These are phyloP conservation scores for Lecanicillium sp. DNA, from an alignment of 2,329 filamentous ascomycete genomes.

Conservation along the genomic window DNA sequence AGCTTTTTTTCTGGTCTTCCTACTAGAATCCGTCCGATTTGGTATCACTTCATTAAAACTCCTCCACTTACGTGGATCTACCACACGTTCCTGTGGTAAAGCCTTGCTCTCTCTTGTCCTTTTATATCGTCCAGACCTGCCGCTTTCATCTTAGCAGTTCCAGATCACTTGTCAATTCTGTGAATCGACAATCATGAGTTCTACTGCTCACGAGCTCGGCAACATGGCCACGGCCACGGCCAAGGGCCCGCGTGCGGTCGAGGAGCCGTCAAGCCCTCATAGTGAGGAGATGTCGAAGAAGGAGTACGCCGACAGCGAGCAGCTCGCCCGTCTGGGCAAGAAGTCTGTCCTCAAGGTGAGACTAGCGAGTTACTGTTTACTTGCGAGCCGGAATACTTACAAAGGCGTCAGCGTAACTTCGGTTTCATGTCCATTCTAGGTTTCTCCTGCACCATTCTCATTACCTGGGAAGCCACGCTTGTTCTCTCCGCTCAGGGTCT, in stretches of 20 bases:
- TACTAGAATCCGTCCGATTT: background rate
- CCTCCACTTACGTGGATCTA: background rate
- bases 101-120: too few relatives aligned
- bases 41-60: background rate
- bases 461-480: slow-evolving; percentile 40
- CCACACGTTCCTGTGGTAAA: background rate
- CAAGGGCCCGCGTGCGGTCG: background rate
- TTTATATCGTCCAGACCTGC: background rate
- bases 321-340: slow-evolving; percentile 13
- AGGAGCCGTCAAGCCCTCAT: background rate
- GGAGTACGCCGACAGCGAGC: slow-evolving; percentile 4
- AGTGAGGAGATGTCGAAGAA: background rate
- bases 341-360: slow-evolving; percentile 14
- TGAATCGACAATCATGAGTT: background rate
- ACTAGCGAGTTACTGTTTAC: background rate
- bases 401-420: slow-evolving; percentile 36
- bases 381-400: background rate
- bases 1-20: too few relatives aligned
- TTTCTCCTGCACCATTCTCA: slow-evolving; percentile 40
- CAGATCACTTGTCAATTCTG: background rate
- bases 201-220: slow-evolving; percentile 6
- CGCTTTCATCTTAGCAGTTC: background rate
- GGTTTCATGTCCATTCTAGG: slow-evolving; percentile 39
- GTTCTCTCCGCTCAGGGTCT: slow-evolving; percentile 23
- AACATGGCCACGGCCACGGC: slow-evolving; percentile 9